Base-by-base conservation (phyloP, 306 rosid species). In the Vigna trinervia region DNA sequence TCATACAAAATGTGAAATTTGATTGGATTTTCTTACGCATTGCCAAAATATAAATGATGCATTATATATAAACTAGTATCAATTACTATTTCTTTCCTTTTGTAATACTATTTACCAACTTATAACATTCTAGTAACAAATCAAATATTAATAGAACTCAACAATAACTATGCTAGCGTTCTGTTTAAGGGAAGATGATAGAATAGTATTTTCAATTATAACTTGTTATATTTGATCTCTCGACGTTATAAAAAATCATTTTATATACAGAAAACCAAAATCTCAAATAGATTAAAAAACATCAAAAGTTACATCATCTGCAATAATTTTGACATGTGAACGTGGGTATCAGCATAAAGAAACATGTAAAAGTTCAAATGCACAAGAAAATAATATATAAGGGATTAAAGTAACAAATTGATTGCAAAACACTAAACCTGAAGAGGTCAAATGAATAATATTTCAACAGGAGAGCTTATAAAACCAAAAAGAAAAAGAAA, bases 401-500 rank as follows among this genome's bases (percentile, higher is more conserved):
- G 52, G 19, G 12, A 5, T 19, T 80, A 0, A 64, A 26, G 66
- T 58, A 58, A 74, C 58, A 26, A 19, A 32, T 26, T 5, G 20
- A 20, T 72, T 61, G 22, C 12, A 52, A 62, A 74, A 34, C 57
- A 62, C 39, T 15, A 71, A 69, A 60, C 71, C 74, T 50, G 9
- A 68, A 60, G 5, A 30, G 45, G 32, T 30, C 59, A 78, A 72
- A 52, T 56, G 51, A 78, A 82, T 46, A 80, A 68, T 45, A 73
- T 56, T 66, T 71, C 56, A 47, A 52, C 57, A 34, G 58, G 72
- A 71, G 47, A 69, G 45, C 60, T 32, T 65, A 53, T 60, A 77
- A 79, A 57, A 82, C 80, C 79, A 86, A 85, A 81, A 92, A 84
- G 71, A 82, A 88, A 87, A 86, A 39, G 85, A 80, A 85, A 86